Conservation (phyloP, 129 eudicot genomes). For the Artemisia annua region DNA sequence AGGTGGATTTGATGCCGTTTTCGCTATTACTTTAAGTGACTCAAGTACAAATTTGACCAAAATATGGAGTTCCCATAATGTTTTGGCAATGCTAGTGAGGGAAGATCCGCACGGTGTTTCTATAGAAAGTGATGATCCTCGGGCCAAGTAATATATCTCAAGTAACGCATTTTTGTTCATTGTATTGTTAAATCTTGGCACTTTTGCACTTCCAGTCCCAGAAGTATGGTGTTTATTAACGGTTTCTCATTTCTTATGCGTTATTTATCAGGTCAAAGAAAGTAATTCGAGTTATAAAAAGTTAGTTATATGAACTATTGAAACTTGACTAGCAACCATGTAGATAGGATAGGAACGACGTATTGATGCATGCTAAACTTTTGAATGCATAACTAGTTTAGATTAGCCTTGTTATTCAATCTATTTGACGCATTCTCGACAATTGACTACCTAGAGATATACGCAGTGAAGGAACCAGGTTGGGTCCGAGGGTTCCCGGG, state of each 20-base stretch:
- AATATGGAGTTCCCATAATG: slow-evolving; percentile 65
- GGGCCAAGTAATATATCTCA: slow-evolving; percentile 41
- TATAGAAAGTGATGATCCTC: slow-evolving; percentile 72
- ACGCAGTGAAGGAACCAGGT: too few relatives aligned
- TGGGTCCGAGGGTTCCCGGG: too few relatives aligned
- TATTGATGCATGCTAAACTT: too few relatives aligned
- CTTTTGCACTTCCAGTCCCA: neutral
- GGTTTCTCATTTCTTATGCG: neutral
- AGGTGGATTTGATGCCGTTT: slow-evolving; percentile 92
- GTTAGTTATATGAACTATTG: too few relatives aligned
- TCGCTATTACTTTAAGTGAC: slow-evolving; percentile 64
- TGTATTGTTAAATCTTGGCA: neutral
- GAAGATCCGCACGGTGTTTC: slow-evolving; percentile 86
- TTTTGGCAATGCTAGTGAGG: slow-evolving; percentile 75
- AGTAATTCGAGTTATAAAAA: neutral
- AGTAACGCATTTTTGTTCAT: slow-evolving; percentile 30
- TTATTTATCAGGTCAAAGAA: slow-evolving; percentile 8
- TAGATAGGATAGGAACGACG: too few relatives aligned
- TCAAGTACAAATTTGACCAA: slow-evolving; percentile 49
- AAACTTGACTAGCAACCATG: too few relatives aligned
- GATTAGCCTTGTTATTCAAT: too few relatives aligned
- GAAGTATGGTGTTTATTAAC: neutral
- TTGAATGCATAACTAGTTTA: too few relatives aligned
- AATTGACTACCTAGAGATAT: too few relatives aligned
- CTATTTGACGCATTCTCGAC: too few relatives aligned